These are phyloP conservation scores for Plectranthus barbatus DNA, from an alignment of 257 asterid genomes.

Conservation along the genomic window DNA sequence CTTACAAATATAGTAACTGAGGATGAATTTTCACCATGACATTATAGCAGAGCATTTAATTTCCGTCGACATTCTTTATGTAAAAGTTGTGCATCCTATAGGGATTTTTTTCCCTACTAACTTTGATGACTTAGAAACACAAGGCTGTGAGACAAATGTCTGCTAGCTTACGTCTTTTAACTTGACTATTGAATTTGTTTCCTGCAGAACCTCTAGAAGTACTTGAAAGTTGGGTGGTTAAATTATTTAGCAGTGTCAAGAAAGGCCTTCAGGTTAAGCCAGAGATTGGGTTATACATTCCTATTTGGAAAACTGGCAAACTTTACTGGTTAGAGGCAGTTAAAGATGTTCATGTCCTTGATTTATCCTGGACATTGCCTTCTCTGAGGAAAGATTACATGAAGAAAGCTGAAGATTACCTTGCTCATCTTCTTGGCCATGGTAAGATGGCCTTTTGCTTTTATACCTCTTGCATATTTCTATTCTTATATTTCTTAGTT, in stretches of 20 bases:
- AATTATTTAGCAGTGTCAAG: conserved; percentile 68
- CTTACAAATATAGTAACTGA: no score
- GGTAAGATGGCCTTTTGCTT: conserved; percentile 42
- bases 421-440: conserved; percentile 93
- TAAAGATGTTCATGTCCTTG: conserved; percentile 89
- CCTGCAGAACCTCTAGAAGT: conserved; percentile 76
- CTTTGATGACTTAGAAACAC: no score
- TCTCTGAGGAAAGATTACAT: conserved; percentile 69
- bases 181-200: conserved; percentile 16
- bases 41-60: background rate
- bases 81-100: no score
- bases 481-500: background rate
- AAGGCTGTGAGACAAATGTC: no score
- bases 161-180: background rate
- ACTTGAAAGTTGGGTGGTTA: conserved; percentile 83
- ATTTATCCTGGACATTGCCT: conserved; percentile 87
- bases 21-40: background rate
- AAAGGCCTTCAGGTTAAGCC: conserved; percentile 49
- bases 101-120: no score
- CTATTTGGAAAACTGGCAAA: conserved; percentile 85
- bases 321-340: conserved; percentile 84
- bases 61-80: background rate
- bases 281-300: conserved; percentile 35
- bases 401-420: conserved; percentile 89
- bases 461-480: background rate